Base-by-base conservation (phyloP, 75 land plant species). In the Pseudotsuga menziesii region DNA sequence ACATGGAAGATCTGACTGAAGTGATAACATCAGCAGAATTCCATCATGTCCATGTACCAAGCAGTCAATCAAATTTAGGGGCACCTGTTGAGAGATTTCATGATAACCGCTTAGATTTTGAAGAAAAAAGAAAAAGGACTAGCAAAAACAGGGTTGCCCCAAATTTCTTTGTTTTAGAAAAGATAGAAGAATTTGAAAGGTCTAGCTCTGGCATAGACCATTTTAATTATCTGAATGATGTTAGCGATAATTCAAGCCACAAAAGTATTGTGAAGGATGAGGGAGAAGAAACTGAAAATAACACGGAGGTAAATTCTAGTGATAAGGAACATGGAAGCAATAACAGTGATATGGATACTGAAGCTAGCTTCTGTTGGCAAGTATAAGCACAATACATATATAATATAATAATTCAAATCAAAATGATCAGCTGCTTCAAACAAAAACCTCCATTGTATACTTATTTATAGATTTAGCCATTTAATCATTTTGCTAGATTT, bases 291-390 rank as follows among this genome's bases (percentile, higher is more conserved):
- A 29, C n/a, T 72, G 4, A 52, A 39, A 19, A 39, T 5, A 57
- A 27, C 32, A 80, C 44, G 55, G 59, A 61, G 52, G 79, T 61
- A 4, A 54, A 54, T 29, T 14, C 75, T 80, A 29, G 36, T 75
- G 55, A 73, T 12, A 48, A 3, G 20, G 73, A 58, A 6, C 4
- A 41, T 36, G 77, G 41, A 60, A 25, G 14, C 1, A 72, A 73
- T 71, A 63, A 74, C 7, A 55, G 27, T 13, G 11, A 61, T 25
- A 13, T 12, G 14, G 61, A 62, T 63, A 77, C 82, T 36, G 84
- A 77, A 54, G 79, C 36, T 0, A 73, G 75, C n/a, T n/a, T 69
- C 13, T 85, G 55, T 83, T 90, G 58, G 85, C n/a, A n/a, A n/a
- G n/a, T n/a, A n/a, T n/a, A n/a, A n/a, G n/a, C n/a, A n/a, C n/a